Percentiles rank a stretch among this genome's conserved stretches.
These are phyloP conservation scores for Fusarium sp. DNA, from an alignment of 2,329 filamentous ascomycete species.

Conservation along the genomic window DNA sequence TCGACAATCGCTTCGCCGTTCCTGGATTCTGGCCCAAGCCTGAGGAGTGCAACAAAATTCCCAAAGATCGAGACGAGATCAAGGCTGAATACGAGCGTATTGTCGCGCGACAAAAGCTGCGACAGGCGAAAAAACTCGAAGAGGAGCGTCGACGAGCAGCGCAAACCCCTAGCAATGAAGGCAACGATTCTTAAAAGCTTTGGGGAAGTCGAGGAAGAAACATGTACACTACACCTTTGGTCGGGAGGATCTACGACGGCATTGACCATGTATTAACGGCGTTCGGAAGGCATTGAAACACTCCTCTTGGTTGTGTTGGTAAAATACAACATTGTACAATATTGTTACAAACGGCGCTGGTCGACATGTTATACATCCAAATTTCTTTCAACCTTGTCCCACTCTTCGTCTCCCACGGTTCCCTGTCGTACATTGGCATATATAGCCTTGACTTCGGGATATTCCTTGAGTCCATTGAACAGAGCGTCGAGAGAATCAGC, in stretches of 20 bases:
- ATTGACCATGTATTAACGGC: conserved; percentile 39
- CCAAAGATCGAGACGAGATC: conserved; percentile 84
- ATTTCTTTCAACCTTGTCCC: conserved; percentile 64
- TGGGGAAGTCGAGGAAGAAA: conserved; percentile 13
- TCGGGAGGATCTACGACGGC: conserved; percentile 11
- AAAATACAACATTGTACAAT: conserved; percentile 36
- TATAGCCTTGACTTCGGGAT: conserved; percentile 79
- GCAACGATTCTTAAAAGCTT: conserved; percentile 29
- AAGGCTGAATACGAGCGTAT: conserved; percentile 81
- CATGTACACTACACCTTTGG: conserved; percentile 36
- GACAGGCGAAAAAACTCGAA: conserved; percentile 68
- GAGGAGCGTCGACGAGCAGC: conserved; percentile 48
- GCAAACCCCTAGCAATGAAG: conserved; percentile 27
- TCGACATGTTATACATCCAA: conserved; percentile 58
- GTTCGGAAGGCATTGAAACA: conserved; percentile 41
- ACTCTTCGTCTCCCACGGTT: conserved; percentile 62
- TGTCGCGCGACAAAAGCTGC: conserved; percentile 73
- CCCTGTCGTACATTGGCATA: conserved; percentile 76
- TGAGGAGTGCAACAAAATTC: conserved; percentile 80
- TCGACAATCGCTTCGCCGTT: conserved; percentile 90
- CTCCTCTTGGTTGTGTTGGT: conserved; percentile 32
- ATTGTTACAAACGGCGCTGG: conserved; percentile 27
- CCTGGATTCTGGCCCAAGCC: conserved; percentile 93
- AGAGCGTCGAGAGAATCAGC: conserved; percentile 69
- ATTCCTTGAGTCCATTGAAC: conserved; percentile 69